phyloP scores from a whole-genome alignment of 495 filamentous ascomycete genomes.

The Aspergillus hancockii region DNA sequence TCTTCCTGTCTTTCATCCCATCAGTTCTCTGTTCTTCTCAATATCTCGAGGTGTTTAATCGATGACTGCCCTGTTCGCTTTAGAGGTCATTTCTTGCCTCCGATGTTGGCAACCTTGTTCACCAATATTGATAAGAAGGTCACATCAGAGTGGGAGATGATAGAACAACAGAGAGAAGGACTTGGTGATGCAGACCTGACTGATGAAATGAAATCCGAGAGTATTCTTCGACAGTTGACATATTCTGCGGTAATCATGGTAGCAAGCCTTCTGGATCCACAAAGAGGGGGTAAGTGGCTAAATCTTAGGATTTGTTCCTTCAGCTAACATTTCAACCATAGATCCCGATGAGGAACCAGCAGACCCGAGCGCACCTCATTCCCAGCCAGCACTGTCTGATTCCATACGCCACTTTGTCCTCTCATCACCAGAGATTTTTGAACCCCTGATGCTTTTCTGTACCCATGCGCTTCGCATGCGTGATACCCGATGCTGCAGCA shows the following conservation, averaged over 20 bases:
- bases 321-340: slow-evolving; percentile 21
- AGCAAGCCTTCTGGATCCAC: slow-evolving; percentile 79
- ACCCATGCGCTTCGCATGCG: slow-evolving; percentile 87
- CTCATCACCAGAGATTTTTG: slow-evolving; percentile 73
- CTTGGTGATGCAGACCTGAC: slow-evolving; percentile 70
- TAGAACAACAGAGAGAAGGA: slow-evolving; percentile 64
- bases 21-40: slow-evolving; percentile 87
- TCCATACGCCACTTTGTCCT: slow-evolving; percentile 79
- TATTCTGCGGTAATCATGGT: slow-evolving; percentile 90
- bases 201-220: slow-evolving; percentile 98
- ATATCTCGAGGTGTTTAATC: slow-evolving; percentile 81
- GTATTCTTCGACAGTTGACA: slow-evolving; percentile 90
- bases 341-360: slow-evolving; percentile 43
- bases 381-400: slow-evolving; percentile 36
- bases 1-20: slow-evolving; percentile 85
- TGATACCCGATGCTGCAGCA: slow-evolving; percentile 83
- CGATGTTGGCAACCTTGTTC: slow-evolving; percentile 79
- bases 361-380: slow-evolving; percentile 43
- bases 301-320: background rate
- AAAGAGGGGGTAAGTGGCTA: slow-evolving; percentile 47
- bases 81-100: slow-evolving; percentile 79
- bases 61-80: slow-evolving; percentile 83
- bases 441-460: slow-evolving; percentile 87
- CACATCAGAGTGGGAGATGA: slow-evolving; percentile 74
- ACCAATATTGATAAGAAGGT: slow-evolving; percentile 84